These are phyloP conservation scores for Peziza echinospora DNA, from an alignment of 495 filamentous ascomycete genomes.

Conservation along the genomic window DNA sequence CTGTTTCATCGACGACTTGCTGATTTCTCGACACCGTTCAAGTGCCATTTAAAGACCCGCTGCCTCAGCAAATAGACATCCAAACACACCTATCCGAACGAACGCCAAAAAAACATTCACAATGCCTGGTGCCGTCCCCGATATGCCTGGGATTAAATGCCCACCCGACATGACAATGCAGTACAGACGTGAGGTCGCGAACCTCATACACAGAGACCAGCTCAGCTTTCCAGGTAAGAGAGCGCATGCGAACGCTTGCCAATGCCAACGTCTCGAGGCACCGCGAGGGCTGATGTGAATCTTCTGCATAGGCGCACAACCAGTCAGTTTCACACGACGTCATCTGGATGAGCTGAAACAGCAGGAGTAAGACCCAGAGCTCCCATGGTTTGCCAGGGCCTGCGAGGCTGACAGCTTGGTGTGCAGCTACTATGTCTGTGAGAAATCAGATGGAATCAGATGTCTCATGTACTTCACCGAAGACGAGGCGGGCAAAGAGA, in stretches of 20 bases:
- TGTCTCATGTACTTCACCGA: conserved; percentile 76
- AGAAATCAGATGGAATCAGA: conserved; percentile 92
- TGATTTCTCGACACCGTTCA: no score
- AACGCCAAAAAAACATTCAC: background rate
- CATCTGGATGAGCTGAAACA: conserved; percentile 59
- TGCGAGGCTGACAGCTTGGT: background rate
- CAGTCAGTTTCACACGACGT: conserved; percentile 62
- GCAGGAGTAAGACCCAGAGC: conserved; percentile 35
- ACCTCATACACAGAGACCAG: conserved; percentile 44
- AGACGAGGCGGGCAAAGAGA: conserved; percentile 29
- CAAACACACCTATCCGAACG: no score
- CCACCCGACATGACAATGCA: conserved; percentile 32
- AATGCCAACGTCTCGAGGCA: no score
- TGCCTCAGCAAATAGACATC: no score
- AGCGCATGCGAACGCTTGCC: no score
- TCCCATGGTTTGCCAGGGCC: background rate
- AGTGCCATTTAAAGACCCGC: no score
- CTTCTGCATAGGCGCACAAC: conserved; percentile 81
- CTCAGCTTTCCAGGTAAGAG: conserved; percentile 40
- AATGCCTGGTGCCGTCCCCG: conserved; percentile 11
- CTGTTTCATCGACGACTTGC: no score
- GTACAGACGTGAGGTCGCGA: conserved; percentile 53
- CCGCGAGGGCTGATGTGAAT: no score
- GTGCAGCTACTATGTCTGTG: conserved; percentile 74
- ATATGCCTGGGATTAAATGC: conserved; percentile 44